Conservation (phyloP, 2,329 filamentous ascomycete species). For the Neobulgaria alba region DNA sequence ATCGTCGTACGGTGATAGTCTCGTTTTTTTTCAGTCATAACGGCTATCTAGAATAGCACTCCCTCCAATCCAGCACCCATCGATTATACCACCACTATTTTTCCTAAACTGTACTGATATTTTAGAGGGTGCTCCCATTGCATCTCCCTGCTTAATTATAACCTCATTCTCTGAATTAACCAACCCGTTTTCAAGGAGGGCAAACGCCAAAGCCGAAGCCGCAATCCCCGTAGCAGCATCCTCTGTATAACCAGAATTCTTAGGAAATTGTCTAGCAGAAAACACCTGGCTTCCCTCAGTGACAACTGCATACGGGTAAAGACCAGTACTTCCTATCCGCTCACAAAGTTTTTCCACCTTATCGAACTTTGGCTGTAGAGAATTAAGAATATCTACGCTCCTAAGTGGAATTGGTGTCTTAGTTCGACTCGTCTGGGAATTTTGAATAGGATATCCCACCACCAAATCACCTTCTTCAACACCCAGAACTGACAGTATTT, state of each 20-base stretch:
- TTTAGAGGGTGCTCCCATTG: slow-evolving; percentile 1
- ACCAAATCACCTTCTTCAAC: background rate
- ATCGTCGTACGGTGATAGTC: too few species aligned
- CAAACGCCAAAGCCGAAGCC: slow-evolving; percentile 46
- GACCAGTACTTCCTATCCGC: slow-evolving; percentile 1
- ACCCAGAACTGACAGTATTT: background rate
- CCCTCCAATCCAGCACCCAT: slow-evolving; percentile 1
- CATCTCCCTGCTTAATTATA: slow-evolving; percentile 1
- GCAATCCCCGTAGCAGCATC: slow-evolving; percentile 56
- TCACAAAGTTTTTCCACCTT: slow-evolving; percentile 1
- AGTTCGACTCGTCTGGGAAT: background rate
- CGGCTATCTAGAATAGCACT: slow-evolving; percentile 1
- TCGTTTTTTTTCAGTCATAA: too few species aligned
- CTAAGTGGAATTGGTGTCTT: background rate
- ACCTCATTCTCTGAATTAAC: slow-evolving; percentile 21
- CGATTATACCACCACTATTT: background rate
- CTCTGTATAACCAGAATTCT: slow-evolving; percentile 33
- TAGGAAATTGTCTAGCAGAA: slow-evolving; percentile 10
- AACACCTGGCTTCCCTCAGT: background rate
- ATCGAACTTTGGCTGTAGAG: background rate
- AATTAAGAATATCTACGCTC: background rate
- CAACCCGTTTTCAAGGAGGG: slow-evolving; percentile 39
- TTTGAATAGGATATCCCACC: background rate
- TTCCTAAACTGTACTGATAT: slow-evolving; percentile 1
- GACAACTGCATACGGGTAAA: slow-evolving; percentile 4